Evolutionary conservation across 164 flowering plant species (phyloP), one percentile per base, ranked within the genome.

Genomic region (Vitis labrusca): DNA sequence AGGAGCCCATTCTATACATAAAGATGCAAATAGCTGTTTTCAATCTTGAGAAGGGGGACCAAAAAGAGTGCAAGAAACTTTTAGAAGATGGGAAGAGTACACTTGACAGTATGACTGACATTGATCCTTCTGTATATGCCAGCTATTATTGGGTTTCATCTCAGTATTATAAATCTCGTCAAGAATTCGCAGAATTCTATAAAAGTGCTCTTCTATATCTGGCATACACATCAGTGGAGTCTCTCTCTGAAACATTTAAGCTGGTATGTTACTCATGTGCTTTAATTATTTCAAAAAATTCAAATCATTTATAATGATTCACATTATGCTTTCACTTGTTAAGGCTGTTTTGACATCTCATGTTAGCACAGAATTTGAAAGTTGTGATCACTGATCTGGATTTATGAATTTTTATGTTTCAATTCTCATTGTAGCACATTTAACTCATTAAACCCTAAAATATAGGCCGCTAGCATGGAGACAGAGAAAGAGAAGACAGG

Each of bases 101-200:
- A 8, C 86, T 95, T 70, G 97, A 93, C 72, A 88, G 94, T 82
- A 90, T 93, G 99, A 91, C 97, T 49, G 98, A 95, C 68, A 90
- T 95, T 61, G 99, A 95, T 85, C 99, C 98, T 37, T 91, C 99
- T 29, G 99, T 95, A 8, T 90, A 93, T 89, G 94, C 99, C 49
- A 91, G 81, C 78, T 89, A 83, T 77, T 85, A 88, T 73, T 93
- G 99, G 99, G 84, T 91, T 69, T 93, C 97, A 30, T 95, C 97
- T 69, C 98, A 89, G 64, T 91, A 76, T 64, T 81, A 91, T 66
- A 93, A 93, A 68, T 77, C 83, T 49, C 89, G 79, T 51, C 91
- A 86, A 62, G 99, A 93, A 80, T 95, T 90, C 77, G 93, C 96
- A 0, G 97, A 91, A 69, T 95, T 93, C 77, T 95, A 93, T 74